A percentile compares a stretch with the other conserved stretches of the same genome.
Conservation (phyloP, 768 basidiomycete genomes). For the Mycena rebaudengoi region DNA sequence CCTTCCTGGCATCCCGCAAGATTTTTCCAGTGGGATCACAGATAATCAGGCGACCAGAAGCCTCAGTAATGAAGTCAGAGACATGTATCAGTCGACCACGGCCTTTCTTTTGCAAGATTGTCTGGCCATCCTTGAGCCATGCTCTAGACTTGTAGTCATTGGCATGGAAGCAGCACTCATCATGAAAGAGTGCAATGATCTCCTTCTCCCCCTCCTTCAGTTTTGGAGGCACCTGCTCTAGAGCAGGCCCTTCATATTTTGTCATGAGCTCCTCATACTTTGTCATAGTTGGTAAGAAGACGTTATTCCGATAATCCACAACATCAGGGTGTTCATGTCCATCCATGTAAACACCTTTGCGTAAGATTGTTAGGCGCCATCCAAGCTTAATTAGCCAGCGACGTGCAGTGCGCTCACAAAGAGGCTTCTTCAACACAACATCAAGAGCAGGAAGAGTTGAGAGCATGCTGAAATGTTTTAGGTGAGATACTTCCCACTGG, state of each 20-base stretch:
- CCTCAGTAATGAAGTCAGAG: constrained; percentile 49
- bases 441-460: constrained; percentile 45
- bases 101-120: constrained; percentile 42
- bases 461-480: constrained; percentile 25
- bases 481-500: constrained; percentile 40
- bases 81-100: constrained; percentile 46
- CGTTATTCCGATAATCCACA: constrained; percentile 38
- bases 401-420: constrained; percentile 41
- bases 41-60: constrained; percentile 40
- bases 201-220: constrained; percentile 31
- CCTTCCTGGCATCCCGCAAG: constrained; percentile 38
- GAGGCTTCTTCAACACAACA: constrained; percentile 31
- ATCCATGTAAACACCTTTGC: constrained; percentile 48
- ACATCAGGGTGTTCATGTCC: too few species aligned
- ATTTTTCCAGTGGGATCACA: constrained; percentile 33
- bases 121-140: constrained; percentile 29
- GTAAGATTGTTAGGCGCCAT: constrained; percentile 35
- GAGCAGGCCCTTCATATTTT: constrained; percentile 27
- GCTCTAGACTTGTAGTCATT: constrained; percentile 30
- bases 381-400: constrained; percentile 47
- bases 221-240: too few species aligned
- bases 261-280: constrained; percentile 33
- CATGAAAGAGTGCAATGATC: constrained; percentile 39
- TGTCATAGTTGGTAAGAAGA: constrained; percentile 37
- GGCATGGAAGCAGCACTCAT: constrained; percentile 40